Conservation (phyloP, 805 yeast genomes). For the Pichia deserticola region DNA sequence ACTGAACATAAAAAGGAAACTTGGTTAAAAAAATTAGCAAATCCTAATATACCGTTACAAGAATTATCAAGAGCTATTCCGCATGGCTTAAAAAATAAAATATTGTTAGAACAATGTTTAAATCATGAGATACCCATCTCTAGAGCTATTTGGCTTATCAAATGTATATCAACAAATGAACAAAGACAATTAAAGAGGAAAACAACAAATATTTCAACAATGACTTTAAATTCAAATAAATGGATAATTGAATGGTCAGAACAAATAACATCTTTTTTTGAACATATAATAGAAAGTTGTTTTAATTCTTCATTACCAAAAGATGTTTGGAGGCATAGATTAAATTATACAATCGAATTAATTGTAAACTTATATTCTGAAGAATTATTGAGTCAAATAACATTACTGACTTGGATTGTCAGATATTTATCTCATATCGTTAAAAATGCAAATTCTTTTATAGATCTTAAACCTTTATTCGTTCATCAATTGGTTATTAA, state of each 20-base stretch:
- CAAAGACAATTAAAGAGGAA: slow-evolving; percentile 50
- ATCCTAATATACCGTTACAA: slow-evolving; percentile 55
- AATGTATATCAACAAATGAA: slow-evolving; percentile 81
- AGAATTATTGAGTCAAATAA: slow-evolving; percentile 52
- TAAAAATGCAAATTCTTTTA: slow-evolving; percentile 12
- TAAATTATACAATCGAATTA: slow-evolving; percentile 55
- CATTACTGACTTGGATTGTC: slow-evolving; percentile 58
- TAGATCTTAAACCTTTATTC: slow-evolving; percentile 20
- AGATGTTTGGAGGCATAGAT: slow-evolving; percentile 38
- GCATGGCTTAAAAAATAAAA: slow-evolving; percentile 76
- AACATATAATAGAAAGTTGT: slow-evolving; percentile 40
- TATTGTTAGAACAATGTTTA: slow-evolving; percentile 66
- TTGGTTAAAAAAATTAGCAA: slow-evolving; percentile 79
- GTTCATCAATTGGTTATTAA: slow-evolving; percentile 44
- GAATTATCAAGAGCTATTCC: slow-evolving; percentile 75
- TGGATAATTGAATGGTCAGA: slow-evolving; percentile 91
- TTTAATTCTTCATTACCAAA: slow-evolving; percentile 18
- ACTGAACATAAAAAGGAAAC: slow-evolving; percentile 80
- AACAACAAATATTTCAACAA: slow-evolving; percentile 11
- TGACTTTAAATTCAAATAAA: slow-evolving; percentile 37
- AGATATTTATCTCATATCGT: slow-evolving; percentile 34
- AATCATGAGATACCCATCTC: slow-evolving; percentile 59
- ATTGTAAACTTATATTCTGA: slow-evolving; percentile 63
- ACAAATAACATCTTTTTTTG: slow-evolving; percentile 59
- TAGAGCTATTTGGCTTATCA: slow-evolving; percentile 88